These are phyloP conservation scores for Suhomyces yuchorum DNA, from an alignment of 1,139 yeast genomes.

Conservation along the genomic window DNA sequence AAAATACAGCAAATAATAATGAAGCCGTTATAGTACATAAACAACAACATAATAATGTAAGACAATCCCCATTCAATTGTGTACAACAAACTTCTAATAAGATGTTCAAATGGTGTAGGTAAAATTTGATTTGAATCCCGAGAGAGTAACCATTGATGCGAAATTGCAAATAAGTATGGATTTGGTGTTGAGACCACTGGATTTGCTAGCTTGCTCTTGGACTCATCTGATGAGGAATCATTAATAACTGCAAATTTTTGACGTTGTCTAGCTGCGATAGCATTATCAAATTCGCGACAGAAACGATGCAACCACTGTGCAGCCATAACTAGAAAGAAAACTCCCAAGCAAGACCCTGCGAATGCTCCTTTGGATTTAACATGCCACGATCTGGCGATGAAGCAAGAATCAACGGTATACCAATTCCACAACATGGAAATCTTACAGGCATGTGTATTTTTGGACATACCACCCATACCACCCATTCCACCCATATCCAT, in stretches of 20 bases:
- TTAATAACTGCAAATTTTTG: not conserved
- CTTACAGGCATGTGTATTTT: constrained; percentile 28
- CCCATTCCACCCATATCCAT: constrained; percentile 18
- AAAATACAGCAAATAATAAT: constrained; percentile 61
- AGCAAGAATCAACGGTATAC: constrained; percentile 62
- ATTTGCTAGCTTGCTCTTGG: not conserved
- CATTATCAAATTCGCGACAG: constrained; percentile 55
- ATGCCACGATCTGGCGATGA: constrained; percentile 67
- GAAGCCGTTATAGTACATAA: constrained; percentile 76
- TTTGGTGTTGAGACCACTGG: constrained; percentile 3
- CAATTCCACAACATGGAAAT: constrained; percentile 48
- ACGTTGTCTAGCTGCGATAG: constrained; percentile 27
- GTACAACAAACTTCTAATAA: constrained; percentile 50
- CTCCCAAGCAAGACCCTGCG: constrained; percentile 73
- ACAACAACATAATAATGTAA: constrained; percentile 66
- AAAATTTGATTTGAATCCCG: constrained; percentile 19
- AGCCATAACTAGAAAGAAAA: constrained; percentile 56
- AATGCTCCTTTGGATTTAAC: constrained; percentile 59
- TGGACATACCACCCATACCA: constrained; percentile 11
- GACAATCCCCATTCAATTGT: constrained; percentile 64
- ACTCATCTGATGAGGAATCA: constrained; percentile 8
- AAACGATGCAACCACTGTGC: constrained; percentile 60
- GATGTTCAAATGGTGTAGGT: constrained; percentile 51
- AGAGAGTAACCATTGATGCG: constrained; percentile 43
- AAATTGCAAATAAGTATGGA: constrained; percentile 28